Conservation (phyloP, 2,329 filamentous ascomycete genomes). For the Colletotrichum plurivorum region DNA sequence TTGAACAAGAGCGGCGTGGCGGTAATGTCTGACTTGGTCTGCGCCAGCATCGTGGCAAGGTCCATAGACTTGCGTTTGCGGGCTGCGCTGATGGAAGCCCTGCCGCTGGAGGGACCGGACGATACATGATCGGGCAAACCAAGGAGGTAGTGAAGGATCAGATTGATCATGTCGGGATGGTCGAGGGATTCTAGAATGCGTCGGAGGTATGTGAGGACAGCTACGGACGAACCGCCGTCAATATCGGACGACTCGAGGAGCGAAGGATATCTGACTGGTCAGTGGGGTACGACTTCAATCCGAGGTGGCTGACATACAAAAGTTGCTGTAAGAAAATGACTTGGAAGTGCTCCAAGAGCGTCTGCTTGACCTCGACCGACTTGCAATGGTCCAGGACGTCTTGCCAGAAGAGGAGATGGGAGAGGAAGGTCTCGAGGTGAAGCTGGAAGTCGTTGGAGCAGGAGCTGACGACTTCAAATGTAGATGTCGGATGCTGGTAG, state of each 20-base stretch:
- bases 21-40: conserved; percentile 77
- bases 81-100: conserved; percentile 74
- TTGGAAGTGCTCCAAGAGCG: conserved; percentile 95
- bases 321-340: conserved; percentile 96
- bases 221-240: conserved; percentile 95
- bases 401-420: conserved; percentile 97
- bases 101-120: conserved; percentile 52
- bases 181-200: conserved; percentile 92
- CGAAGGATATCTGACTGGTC: conserved; percentile 82
- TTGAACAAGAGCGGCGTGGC: conserved; percentile 92
- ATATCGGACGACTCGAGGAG: conserved; percentile 96
- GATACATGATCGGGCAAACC: conserved; percentile 77
- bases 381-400: conserved; percentile 96
- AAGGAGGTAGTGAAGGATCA: conserved; percentile 92
- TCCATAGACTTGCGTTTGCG: conserved; percentile 92
- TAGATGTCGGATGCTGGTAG: conserved; percentile 80
- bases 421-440: conserved; percentile 94
- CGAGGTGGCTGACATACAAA: conserved; percentile 68
- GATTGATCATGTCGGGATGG: conserved; percentile 93
- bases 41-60: conserved; percentile 83
- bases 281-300: conserved; percentile 6
- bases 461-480: conserved; percentile 80
- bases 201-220: conserved; percentile 92
- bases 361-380: conserved; percentile 92
- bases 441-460: conserved; percentile 82